A percentile compares a stretch with the other conserved stretches of the same genome.
These are phyloP conservation scores for Mycena chlorophos DNA, from an alignment of 768 basidiomycete species.

Conservation along the genomic window DNA sequence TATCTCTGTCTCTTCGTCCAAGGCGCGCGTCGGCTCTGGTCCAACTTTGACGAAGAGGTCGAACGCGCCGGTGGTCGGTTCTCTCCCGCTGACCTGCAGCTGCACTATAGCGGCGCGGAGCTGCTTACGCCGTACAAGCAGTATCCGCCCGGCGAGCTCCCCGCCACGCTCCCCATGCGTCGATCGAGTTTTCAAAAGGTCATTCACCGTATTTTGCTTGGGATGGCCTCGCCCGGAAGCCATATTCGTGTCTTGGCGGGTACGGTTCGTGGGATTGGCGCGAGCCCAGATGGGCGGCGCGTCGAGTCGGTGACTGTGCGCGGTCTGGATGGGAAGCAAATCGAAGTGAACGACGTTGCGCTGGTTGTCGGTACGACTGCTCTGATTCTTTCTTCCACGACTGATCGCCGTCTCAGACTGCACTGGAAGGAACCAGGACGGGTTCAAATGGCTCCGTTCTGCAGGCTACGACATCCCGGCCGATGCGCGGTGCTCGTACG, in stretches of 20 bases:
- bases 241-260: constrained; percentile 11
- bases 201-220: constrained; percentile 15
- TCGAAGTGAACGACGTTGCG: constrained; percentile 4
- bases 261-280: constrained; percentile 3
- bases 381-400: not conserved
- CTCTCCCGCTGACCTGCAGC: constrained; percentile 14
- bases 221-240: not conserved
- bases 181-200: constrained; percentile 24
- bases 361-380: constrained; percentile 6
- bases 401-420: constrained; percentile 18
- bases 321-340: constrained; percentile 14
- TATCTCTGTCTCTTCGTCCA: constrained; percentile 15
- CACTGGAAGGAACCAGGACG: constrained; percentile 24
- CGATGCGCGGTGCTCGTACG: constrained; percentile 10
- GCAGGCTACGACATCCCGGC: constrained; percentile 4
- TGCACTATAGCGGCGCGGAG: constrained; percentile 18
- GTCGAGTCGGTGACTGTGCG: constrained; percentile 7
- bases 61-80: constrained; percentile 20
- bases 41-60: constrained; percentile 20
- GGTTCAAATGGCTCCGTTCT: constrained; percentile 19
- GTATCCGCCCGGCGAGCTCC: constrained; percentile 6
- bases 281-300: not conserved
- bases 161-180: constrained; percentile 15
- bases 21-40: constrained; percentile 23
- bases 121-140: constrained; percentile 9